Percentiles rank a stretch among this genome's conserved stretches.
These are phyloP conservation scores for Corymbia citriodora DNA, from an alignment of 441 rosid genomes.

Conservation along the genomic window DNA sequence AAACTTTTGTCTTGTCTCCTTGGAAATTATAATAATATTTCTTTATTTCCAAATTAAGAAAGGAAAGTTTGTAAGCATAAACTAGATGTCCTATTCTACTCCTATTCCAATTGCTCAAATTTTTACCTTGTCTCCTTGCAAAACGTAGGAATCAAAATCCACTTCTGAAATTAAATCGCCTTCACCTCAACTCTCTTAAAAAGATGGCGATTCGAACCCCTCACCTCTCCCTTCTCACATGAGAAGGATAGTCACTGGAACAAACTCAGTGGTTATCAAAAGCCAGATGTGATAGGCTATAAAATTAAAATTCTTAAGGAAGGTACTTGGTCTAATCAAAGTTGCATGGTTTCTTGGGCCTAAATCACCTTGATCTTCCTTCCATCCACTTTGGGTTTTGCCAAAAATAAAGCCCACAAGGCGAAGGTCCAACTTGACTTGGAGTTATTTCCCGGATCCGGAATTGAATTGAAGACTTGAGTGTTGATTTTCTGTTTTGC, in stretches of 20 bases:
- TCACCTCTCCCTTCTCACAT: no score
- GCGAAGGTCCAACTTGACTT: background rate
- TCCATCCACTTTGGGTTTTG: background rate
- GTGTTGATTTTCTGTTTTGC: background rate
- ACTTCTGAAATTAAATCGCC: no score
- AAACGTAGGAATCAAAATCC: no score
- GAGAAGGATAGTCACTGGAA: no score
- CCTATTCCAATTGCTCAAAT: no score
- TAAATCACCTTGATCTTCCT: background rate
- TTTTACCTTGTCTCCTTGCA: no score
- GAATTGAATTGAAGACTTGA: background rate
- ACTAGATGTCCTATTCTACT: no score
- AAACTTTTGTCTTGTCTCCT: no score
- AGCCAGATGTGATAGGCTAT: background rate
- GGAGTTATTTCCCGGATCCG: background rate
- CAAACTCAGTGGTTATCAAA: no score
- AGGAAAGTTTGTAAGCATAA: background rate
- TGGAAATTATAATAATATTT: no score
- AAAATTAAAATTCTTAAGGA: background rate
- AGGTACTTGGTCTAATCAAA: background rate
- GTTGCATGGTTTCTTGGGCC: background rate
- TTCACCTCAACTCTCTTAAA: no score
- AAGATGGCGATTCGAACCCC: no score
- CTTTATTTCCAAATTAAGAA: background rate
- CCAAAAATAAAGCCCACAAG: background rate